phyloP scores from a whole-genome alignment of 441 rosid species.

The Corymbia calophylla region DNA sequence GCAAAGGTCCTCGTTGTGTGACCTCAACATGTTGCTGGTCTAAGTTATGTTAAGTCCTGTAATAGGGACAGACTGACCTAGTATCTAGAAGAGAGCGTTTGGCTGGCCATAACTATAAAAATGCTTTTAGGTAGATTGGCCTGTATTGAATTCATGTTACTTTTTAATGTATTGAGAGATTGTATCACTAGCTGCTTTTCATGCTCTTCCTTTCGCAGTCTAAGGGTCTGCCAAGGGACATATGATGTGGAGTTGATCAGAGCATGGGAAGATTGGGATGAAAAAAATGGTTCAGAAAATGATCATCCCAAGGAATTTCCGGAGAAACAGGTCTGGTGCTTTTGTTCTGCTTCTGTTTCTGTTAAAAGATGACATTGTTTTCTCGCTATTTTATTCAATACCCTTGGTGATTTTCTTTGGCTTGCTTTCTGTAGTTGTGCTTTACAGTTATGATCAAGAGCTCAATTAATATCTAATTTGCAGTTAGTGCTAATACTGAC shows the following conservation, averaged over 20 bases:
- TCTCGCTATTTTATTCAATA: neutral
- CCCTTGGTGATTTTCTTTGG: neutral
- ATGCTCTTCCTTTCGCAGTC: conserved; percentile 26
- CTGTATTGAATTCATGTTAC: neutral
- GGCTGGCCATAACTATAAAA: neutral
- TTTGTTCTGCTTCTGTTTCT: neutral
- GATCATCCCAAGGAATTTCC: conserved; percentile 85
- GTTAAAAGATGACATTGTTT: neutral
- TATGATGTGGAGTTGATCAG: conserved; percentile 58
- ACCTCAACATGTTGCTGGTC: neutral
- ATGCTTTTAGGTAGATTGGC: neutral
- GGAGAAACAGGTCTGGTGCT: conserved; percentile 60
- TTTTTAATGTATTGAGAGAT: neutral
- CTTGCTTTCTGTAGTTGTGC: neutral
- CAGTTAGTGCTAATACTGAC: neutral
- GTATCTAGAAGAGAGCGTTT: neutral
- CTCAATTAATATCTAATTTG: neutral
- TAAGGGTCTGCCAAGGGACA: conserved; percentile 79
- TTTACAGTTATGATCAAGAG: neutral
- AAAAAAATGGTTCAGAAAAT: conserved; percentile 69
- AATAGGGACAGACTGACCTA: neutral
- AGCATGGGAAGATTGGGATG: conserved; percentile 99
- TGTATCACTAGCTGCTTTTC: neutral
- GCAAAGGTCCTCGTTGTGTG: neutral
- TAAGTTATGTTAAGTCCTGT: neutral